phyloP scores from a whole-genome alignment of 1,284 basidiomycete genomes.

The Puccinia novopanici region DNA sequence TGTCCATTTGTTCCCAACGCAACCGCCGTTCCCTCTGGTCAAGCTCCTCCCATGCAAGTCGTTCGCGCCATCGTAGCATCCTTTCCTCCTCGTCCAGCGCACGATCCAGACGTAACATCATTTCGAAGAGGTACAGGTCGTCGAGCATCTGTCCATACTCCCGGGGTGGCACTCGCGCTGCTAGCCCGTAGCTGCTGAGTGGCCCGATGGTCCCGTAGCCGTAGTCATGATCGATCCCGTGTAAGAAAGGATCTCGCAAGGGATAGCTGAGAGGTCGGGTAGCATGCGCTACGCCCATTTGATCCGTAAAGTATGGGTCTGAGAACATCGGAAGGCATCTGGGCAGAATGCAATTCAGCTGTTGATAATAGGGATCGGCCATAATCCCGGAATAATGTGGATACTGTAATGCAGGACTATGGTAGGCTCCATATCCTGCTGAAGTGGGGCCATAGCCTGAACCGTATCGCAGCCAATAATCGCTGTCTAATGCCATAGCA shows the following conservation, averaged over 20 bases:
- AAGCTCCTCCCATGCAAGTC: conserved; percentile 49
- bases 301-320: conserved; percentile 17
- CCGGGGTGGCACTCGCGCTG: background rate
- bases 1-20: conserved; percentile 40
- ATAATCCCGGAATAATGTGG: conserved; percentile 4
- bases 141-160: conserved; percentile 39
- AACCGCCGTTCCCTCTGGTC: conserved; percentile 13
- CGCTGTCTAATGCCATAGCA: conserved; percentile 5
- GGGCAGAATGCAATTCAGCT: conserved; percentile 28
- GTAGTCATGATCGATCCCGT: conserved; percentile 49
- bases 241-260: conserved; percentile 40
- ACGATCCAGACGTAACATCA: conserved; percentile 40
- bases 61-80: conserved; percentile 43
- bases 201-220: conserved; percentile 32
- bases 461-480: background rate
- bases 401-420: background rate
- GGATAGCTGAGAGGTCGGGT: background rate
- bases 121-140: conserved; percentile 48
- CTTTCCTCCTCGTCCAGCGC: conserved; percentile 38
- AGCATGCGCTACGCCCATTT: background rate
- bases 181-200: conserved; percentile 30
- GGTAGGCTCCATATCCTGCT: conserved; percentile 9
- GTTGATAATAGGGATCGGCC: conserved; percentile 38
- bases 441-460: background rate
- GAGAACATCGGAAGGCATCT: conserved; percentile 19